A percentile compares a stretch with the other conserved stretches of the same genome.
Conservation (phyloP, 192 early-diverging fungal genomes). For the Podochytrium sp. region DNA sequence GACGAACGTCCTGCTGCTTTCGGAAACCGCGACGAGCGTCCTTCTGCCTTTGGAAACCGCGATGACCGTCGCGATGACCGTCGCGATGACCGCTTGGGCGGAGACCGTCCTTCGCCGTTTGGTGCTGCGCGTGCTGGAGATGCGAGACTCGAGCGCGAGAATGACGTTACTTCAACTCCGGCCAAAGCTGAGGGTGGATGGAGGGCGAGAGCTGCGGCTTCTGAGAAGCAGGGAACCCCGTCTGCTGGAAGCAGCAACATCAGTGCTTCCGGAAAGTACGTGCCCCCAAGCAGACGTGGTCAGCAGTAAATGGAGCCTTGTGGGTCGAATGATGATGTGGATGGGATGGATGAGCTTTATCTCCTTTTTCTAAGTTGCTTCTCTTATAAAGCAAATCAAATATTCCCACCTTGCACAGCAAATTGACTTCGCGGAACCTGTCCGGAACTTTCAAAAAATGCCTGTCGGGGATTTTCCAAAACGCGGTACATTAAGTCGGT, state of each 20-base stretch:
- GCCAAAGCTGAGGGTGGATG: neutral
- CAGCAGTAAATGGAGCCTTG: neutral
- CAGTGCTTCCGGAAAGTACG: constrained; percentile 8
- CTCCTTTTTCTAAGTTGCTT: neutral
- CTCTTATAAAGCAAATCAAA: too few relatives aligned
- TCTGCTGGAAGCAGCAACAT: neutral
- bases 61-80: neutral
- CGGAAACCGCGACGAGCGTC: neutral
- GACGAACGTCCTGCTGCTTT: neutral
- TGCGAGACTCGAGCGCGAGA: neutral
- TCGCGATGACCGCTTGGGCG: neutral
- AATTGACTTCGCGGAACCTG: too few relatives aligned
- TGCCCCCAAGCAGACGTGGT: constrained; percentile 1
- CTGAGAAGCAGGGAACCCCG: neutral
- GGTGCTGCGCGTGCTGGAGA: neutral
- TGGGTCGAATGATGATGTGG: neutral
- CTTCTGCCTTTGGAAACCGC: neutral
- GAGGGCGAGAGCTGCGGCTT: neutral
- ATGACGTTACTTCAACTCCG: neutral
- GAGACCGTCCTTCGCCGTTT: neutral
- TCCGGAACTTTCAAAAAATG: too few relatives aligned
- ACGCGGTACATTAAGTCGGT: too few relatives aligned
- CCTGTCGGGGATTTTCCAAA: too few relatives aligned
- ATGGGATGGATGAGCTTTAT: neutral
- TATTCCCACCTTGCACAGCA: too few relatives aligned